Evolutionary conservation across 2,329 filamentous ascomycete species (phyloP), one percentile per base, ranked within the genome.

Genomic region (Aschersonia sp.): DNA sequence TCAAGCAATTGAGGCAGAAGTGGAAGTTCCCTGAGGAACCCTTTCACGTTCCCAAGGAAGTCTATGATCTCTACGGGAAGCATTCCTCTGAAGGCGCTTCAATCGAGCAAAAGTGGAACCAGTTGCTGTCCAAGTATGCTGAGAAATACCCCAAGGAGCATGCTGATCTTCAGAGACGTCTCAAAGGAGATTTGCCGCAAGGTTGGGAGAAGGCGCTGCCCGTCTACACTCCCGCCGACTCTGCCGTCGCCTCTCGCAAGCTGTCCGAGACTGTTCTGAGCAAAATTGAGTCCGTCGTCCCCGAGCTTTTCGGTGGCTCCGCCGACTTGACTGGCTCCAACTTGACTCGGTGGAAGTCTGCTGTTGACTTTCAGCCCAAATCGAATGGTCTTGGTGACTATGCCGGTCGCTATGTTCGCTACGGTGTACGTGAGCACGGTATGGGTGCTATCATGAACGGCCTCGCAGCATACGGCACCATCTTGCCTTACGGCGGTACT

Each of bases 241-340:
- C 82, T 45, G 88, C 92, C 50, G 76, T 94, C 56, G 92, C 92
- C 55, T 92, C 90, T 57, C 84, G 92, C 66, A 98, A 97, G 77
- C 83, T 97, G 51, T 97, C 90, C 55, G 90, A 98, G 79, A 83
- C 78, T 51, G 89, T 97, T 50, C 81, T 98, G 55, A 76, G 83
- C 73, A 90, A 89, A 69, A 83, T 98, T 60, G 80, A 94, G 74
- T 69, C 76, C 46, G 79, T 73, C 55, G 64, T 98, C 48, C 92
- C 92, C 56, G 92, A 97, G 71, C 82, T 98, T 50, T 69, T 98
- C 52, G 94, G 90, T 66, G 92, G 92, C 60, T 98, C 92, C 55
- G 92, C 92, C 59, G 92, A 98, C 77, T 70, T 98, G 76, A 98
- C 92, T 65, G 87, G 87, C 64, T 97, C 92, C 65, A 98, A 98